A percentile compares a stretch with the other conserved stretches of the same genome.
Conservation (phyloP, 108 stramenopile species). For the Cyclotella cryptica region DNA sequence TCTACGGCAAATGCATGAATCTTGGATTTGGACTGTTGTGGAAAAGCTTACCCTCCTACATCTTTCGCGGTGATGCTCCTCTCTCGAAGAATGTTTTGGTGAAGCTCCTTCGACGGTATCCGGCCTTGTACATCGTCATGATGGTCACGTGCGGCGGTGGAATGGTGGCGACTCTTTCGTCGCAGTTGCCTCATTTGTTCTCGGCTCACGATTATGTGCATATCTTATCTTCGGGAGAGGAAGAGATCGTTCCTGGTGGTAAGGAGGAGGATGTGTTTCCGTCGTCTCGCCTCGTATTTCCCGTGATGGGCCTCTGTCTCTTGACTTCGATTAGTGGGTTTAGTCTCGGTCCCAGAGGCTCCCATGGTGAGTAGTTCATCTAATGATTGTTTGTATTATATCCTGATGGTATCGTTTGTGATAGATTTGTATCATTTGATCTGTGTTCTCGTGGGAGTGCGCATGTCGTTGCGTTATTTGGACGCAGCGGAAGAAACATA, state of each 20-base stretch:
- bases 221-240: conserved; percentile 33
- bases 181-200: conserved; percentile 22
- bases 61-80: neutral
- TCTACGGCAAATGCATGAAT: conserved; percentile 42
- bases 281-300: conserved; percentile 31
- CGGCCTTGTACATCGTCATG: conserved; percentile 24
- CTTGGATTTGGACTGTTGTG: conserved; percentile 37
- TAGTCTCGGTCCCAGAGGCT: conserved; percentile 70
- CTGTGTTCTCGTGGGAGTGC: neutral
- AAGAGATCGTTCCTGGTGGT: neutral
- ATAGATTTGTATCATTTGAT: neutral
- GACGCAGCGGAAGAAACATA: neutral
- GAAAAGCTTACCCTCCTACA: conserved; percentile 24
- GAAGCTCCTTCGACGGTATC: conserved; percentile 20
- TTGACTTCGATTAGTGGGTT: conserved; percentile 71
- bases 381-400: neutral
- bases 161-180: conserved; percentile 25
- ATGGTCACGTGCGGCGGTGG: conserved; percentile 28
- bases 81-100: conserved; percentile 1
- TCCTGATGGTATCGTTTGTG: neutral
- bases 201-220: conserved; percentile 45
- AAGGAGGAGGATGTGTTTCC: conserved; percentile 48
- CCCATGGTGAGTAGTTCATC: conserved; percentile 61
- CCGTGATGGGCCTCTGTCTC: conserved; percentile 52
- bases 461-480: neutral